Conservation (phyloP, 768 basidiomycete species). For the Phaeotremella fagi region DNA sequence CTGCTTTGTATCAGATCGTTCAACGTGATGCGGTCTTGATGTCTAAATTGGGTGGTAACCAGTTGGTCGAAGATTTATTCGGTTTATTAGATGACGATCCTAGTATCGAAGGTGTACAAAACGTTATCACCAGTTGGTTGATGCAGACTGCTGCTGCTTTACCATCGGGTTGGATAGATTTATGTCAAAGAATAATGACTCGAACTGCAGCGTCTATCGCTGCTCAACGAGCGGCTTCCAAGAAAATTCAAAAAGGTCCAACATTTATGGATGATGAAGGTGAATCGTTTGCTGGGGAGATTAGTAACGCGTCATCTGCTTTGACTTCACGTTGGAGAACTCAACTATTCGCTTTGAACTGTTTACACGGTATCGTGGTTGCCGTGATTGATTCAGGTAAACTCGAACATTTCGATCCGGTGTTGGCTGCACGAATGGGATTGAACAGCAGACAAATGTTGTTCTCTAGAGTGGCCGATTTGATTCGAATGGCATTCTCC, state of each 20-base stretch:
- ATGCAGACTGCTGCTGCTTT: constrained; percentile 88
- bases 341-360: constrained; percentile 87
- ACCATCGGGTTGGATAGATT: constrained; percentile 95
- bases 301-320: constrained; percentile 16
- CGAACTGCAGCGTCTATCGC: constrained; percentile 80
- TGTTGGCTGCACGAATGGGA: constrained; percentile 53
- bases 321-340: constrained; percentile 81
- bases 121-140: constrained; percentile 90
- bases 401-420: constrained; percentile 76
- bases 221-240: constrained; percentile 26
- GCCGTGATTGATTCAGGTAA: constrained; percentile 68
- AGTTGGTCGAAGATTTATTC: constrained; percentile 88
- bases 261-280: constrained; percentile 80
- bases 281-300: constrained; percentile 60
- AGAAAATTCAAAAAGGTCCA: constrained; percentile 17
- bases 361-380: constrained; percentile 80
- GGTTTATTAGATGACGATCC: constrained; percentile 93
- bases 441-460: constrained; percentile 57
- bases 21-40: constrained; percentile 88
- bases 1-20: constrained; percentile 92
- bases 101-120: constrained; percentile 84
- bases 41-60: constrained; percentile 89
- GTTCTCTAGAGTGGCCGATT: constrained; percentile 78
- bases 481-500: constrained; percentile 97
- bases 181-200: constrained; percentile 96